A percentile compares a stretch with the other conserved stretches of the same genome.
These are phyloP conservation scores for Aspergillus hortae DNA, from an alignment of 2,329 filamentous ascomycete genomes.

Conservation along the genomic window DNA sequence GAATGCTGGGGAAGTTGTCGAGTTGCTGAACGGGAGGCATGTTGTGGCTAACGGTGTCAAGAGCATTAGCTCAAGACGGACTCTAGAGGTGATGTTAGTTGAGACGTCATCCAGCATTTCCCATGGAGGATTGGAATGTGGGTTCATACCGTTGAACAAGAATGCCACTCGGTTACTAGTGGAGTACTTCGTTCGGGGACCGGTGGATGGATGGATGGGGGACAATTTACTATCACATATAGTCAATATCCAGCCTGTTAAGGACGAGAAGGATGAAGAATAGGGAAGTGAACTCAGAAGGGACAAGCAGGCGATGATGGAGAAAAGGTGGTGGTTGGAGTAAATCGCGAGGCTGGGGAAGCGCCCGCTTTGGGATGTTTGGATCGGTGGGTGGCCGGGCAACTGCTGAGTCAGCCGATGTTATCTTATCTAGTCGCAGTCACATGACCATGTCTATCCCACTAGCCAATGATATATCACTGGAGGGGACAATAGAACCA, in stretches of 20 bases:
- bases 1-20: constrained; percentile 22
- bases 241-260: not conserved
- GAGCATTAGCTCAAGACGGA: constrained; percentile 36
- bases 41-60: constrained; percentile 23
- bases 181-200: no score
- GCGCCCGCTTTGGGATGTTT: constrained; percentile 20
- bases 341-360: constrained; percentile 32
- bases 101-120: constrained; percentile 1
- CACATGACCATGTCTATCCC: not conserved
- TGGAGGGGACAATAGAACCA: no score
- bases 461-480: no score
- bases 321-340: constrained; percentile 37
- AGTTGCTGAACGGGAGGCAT: constrained; percentile 31
- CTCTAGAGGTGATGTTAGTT: constrained; percentile 13
- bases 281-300: constrained; percentile 6
- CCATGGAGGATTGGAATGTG: constrained; percentile 5
- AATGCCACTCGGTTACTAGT: not conserved
- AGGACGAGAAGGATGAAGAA: constrained; percentile 2
- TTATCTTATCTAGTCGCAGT: constrained; percentile 7
- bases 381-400: constrained; percentile 20
- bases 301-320: constrained; percentile 3
- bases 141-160: constrained; percentile 1
- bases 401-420: constrained; percentile 26
- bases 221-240: no score
- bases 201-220: no score